Evolutionary conservation across 768 basidiomycete genomes (phyloP), one percentile per base, ranked within the genome.

Genomic region (Dendrothele bispora): DNA sequence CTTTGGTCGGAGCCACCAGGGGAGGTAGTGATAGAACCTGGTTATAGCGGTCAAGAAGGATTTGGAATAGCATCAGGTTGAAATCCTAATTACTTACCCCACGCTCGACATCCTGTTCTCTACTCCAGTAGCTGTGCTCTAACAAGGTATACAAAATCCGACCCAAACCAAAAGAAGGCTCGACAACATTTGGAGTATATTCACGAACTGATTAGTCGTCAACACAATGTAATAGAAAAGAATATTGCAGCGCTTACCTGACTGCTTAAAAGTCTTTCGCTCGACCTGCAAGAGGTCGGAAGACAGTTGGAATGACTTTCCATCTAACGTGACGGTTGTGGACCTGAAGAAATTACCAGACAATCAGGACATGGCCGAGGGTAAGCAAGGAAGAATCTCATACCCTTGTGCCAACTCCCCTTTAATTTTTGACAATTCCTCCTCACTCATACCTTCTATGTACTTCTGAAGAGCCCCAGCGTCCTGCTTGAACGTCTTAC

Each of bases 131-230:
- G 58, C 81, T 84, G 74, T 98, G 97, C 67, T 99, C 97, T 27
- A 99, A 83, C 43, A 98, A 76, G 24, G 82, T 84, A 67, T 98
- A 98, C 38, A 98, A 74, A 59, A 98, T 97, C 46, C 95, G 92
- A 45, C 95, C 95, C 55, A 98, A 82, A 50, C 97, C 95, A 68
- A 98, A 97, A 4, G 97, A 99, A 20, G 97, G 95, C 65, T 98
- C 95, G 65, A 98, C 95, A 66, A 99, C 97, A 67, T 98, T 98
- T 29, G 95, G 97, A 46, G 84, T 92, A 70, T 80, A 97, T 69
- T 98, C 95, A 55, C 95, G 91, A 55, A 91, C 94, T 97, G 39
- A 40, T 43, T 22, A 55, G 46, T 30, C 27, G 46, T 60, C 61
- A 62, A 63, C 48, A 24, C 47, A 41, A 14, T 41, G 45, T 39